Evolutionary conservation across 192 early-diverging fungal species (phyloP).

Genomic region (Coemansia sp.): DNA sequence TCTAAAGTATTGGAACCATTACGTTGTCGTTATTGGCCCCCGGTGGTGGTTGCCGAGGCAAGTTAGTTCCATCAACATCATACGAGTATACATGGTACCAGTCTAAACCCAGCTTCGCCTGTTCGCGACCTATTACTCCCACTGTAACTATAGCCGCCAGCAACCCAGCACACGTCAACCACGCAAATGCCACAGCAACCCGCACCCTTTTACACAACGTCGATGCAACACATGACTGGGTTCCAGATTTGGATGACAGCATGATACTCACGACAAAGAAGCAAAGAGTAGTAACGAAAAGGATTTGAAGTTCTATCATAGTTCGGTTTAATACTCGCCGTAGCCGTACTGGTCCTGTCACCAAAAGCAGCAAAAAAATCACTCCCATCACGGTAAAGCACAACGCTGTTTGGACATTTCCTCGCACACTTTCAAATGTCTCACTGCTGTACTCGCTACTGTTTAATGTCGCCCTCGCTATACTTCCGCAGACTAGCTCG

Average conservation of each 20-base stretch:
- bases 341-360: constrained; percentile 16
- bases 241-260: constrained; percentile 23
- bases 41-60: not conserved
- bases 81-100: constrained; percentile 36
- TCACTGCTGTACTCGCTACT: not conserved
- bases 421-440: not conserved
- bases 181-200: constrained; percentile 29
- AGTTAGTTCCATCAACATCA: constrained; percentile 29
- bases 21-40: no score
- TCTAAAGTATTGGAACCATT: no score
- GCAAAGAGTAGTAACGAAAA: constrained; percentile 21
- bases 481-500: constrained; percentile 18
- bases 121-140: constrained; percentile 30
- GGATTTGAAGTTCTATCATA: constrained; percentile 21
- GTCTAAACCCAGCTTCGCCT: constrained; percentile 24
- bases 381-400: constrained; percentile 10
- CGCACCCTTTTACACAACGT: constrained; percentile 21
- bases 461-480: constrained; percentile 21
- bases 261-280: constrained; percentile 31
- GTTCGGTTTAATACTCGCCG: constrained; percentile 44
- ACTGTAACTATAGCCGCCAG: constrained; percentile 10
- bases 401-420: no score
- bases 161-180: constrained; percentile 24
- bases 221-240: constrained; percentile 12
- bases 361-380: constrained; percentile 15